Evolutionary conservation across 768 basidiomycete species (phyloP).

Genomic region (Rhizopogon vesiculosus): DNA sequence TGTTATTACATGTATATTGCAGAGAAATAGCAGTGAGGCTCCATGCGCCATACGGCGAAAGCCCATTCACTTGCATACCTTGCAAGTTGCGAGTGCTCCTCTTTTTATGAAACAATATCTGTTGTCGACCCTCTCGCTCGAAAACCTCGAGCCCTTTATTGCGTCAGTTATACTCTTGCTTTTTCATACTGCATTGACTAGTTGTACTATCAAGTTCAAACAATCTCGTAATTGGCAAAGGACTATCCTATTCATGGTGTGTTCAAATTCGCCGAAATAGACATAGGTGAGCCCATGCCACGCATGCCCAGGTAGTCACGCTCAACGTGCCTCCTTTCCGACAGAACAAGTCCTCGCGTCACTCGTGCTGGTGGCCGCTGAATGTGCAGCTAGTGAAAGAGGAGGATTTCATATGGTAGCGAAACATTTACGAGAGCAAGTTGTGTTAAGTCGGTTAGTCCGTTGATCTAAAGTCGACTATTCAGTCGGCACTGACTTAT

Average conservation of each 20-base stretch:
- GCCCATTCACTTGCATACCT: constrained; percentile 4
- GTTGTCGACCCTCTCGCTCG: constrained; percentile 46
- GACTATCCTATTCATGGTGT: constrained; percentile 33
- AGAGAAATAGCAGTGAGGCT: no score
- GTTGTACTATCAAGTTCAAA: background rate
- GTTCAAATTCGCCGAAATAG: constrained; percentile 51
- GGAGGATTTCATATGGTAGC: constrained; percentile 9
- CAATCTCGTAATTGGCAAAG: background rate
- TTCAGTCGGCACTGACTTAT: no score
- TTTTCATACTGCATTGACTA: background rate
- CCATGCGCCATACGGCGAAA: constrained; percentile 44
- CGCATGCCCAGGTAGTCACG: background rate
- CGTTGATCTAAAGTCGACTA: no score
- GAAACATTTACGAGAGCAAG: background rate
- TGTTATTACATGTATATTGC: constrained; percentile 26
- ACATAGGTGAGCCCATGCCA: constrained; percentile 38
- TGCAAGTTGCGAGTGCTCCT: background rate
- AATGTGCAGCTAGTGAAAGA: constrained; percentile 10
- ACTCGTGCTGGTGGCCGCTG: constrained; percentile 18
- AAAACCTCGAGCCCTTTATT: constrained; percentile 40
- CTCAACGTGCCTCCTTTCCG: background rate
- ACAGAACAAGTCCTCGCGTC: constrained; percentile 21
- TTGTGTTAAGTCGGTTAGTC: background rate
- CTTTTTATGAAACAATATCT: constrained; percentile 36
- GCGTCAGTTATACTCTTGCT: constrained; percentile 28